Percentiles rank a stretch among this genome's conserved stretches.
phyloP scores from a whole-genome alignment of 2,329 filamentous ascomycete genomes.

The Colletotrichum acutatum region DNA sequence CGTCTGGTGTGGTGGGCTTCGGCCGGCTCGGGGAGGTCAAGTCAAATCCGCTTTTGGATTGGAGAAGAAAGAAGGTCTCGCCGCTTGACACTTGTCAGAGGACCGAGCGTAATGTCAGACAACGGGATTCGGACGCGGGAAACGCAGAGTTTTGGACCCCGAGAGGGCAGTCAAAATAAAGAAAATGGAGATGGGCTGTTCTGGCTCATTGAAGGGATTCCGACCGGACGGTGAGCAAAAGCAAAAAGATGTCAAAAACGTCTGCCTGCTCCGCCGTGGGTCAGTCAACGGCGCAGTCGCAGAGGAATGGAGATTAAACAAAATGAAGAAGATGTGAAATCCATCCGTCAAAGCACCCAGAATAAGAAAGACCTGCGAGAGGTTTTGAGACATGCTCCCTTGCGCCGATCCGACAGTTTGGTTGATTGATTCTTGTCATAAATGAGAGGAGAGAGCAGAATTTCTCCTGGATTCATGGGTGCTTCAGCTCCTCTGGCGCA shows the following conservation, averaged over 20 bases:
- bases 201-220: background rate
- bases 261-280: background rate
- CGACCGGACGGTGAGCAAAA: constrained; percentile 12
- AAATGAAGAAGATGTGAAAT: background rate
- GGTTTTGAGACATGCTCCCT: background rate
- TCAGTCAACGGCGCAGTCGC: background rate
- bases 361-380: constrained; percentile 26
- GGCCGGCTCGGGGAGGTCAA: background rate
- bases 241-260: background rate
- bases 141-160: background rate
- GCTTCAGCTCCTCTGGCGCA: background rate
- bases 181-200: background rate
- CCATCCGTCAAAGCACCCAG: background rate
- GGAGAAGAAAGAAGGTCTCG: background rate
- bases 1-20: constrained; percentile 15
- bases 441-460: background rate
- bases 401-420: constrained; percentile 7
- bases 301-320: background rate
- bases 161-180: background rate
- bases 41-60: background rate
- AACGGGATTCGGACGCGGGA: background rate
- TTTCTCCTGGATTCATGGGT: background rate
- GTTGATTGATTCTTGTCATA: background rate
- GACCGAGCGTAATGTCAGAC: constrained; percentile 12
- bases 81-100: constrained; percentile 22